Conservation (phyloP, 2,329 filamentous ascomycete species). For the Phaeoacremonium minimum region DNA sequence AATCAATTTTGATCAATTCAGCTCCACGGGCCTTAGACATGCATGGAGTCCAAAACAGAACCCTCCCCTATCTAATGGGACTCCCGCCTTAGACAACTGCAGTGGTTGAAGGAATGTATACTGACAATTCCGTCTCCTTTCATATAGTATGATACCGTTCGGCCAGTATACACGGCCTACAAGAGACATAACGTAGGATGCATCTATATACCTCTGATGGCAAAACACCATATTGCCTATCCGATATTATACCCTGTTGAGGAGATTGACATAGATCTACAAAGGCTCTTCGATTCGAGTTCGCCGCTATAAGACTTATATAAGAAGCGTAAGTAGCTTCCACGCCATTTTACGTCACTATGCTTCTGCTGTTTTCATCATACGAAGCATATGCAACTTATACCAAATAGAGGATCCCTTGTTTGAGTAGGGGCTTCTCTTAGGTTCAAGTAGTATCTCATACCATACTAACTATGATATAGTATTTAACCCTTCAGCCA, state of each 20-base stretch:
- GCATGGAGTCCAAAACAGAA: not conserved
- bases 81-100: not conserved
- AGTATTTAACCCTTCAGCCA: not conserved
- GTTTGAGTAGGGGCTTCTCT: too few relatives aligned
- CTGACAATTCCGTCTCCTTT: not conserved
- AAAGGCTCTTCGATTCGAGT: too few relatives aligned
- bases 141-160: constrained; percentile 5
- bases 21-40: not conserved
- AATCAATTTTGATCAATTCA: not conserved
- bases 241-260: constrained; percentile 1
- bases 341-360: not conserved
- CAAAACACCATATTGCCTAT: constrained; percentile 2
- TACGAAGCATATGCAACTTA: not conserved
- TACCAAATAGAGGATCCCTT: not conserved
- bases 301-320: not conserved
- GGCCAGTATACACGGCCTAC: constrained; percentile 5
- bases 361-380: not conserved
- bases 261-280: not conserved
- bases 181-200: constrained; percentile 4
- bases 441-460: not conserved
- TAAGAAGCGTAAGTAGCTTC: not conserved
- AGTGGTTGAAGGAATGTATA: too few relatives aligned
- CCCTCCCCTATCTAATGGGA: too few relatives aligned
- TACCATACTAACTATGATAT: not conserved
- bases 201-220: constrained; percentile 5